Evolutionary conservation across 2,329 filamentous ascomycete species (phyloP).

Genomic region (Escovopsis sp.): DNA sequence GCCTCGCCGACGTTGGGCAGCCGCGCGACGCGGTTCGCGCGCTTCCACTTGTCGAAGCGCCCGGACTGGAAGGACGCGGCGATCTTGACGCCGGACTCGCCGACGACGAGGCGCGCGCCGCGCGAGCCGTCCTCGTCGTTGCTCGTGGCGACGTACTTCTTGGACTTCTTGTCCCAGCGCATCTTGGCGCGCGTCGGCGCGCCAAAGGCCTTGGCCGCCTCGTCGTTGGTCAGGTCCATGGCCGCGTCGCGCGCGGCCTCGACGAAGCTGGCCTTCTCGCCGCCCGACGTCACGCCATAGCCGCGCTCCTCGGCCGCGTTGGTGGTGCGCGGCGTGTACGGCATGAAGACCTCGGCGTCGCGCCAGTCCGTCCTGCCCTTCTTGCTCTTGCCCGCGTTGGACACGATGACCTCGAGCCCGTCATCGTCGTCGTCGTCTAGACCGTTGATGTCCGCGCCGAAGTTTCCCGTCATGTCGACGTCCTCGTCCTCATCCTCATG

Average conservation of each 20-base stretch:
- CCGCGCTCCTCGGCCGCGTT: slow-evolving; percentile 80
- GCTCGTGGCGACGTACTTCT: slow-evolving; percentile 80
- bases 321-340: slow-evolving; percentile 69
- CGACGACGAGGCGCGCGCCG: slow-evolving; percentile 56
- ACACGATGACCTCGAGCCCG: slow-evolving; percentile 57
- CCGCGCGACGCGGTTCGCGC: slow-evolving; percentile 64
- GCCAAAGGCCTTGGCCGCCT: slow-evolving; percentile 64
- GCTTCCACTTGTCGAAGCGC: slow-evolving; percentile 85
- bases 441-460: slow-evolving; percentile 14
- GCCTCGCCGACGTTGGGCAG: slow-evolving; percentile 72
- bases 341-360: slow-evolving; percentile 90
- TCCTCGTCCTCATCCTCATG: slow-evolving; percentile 11
- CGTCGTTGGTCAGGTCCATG: slow-evolving; percentile 90
- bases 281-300: slow-evolving; percentile 82
- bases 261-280: slow-evolving; percentile 63
- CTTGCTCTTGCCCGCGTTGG: slow-evolving; percentile 36
- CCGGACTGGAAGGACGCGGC: slow-evolving; percentile 86
- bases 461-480: slow-evolving; percentile 19
- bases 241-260: slow-evolving; percentile 73
- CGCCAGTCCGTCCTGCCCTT: slow-evolving; percentile 50
- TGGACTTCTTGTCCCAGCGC: slow-evolving; percentile 94
- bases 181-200: slow-evolving; percentile 60
- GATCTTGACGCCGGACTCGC: slow-evolving; percentile 92
- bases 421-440: slow-evolving; percentile 42
- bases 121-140: slow-evolving; percentile 92